Base-by-base conservation (phyloP, 2,329 filamentous ascomycete genomes). In the Aspergillus ochraceus region DNA sequence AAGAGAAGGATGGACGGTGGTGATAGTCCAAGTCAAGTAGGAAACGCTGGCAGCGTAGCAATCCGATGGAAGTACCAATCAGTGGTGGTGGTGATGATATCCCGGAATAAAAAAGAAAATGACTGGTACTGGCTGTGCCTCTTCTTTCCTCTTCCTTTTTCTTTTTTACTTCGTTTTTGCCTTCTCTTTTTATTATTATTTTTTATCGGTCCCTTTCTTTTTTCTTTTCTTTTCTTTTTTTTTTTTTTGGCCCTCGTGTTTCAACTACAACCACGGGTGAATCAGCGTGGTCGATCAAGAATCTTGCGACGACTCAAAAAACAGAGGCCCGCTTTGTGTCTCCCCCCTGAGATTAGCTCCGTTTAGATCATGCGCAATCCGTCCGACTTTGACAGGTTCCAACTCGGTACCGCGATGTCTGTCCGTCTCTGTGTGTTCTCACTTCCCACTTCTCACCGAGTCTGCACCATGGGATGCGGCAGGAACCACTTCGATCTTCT, bases 181-280 rank as follows among this genome's bases (percentile, higher is more conserved):
- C 22, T 46, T 49, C 32, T 55, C 29, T 36, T 11, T 49, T 11
- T 55, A 11, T 24, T 36, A 1, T 36, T 14, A 2, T 12, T 19
- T 30, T 36, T 36, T 14, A 12, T 36, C 14, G 6, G 17, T 22
- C 24, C 30, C 11, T 24, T n/a, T 36, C 6, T n/a, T 17, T 42
- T 42, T n/a, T 14, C 14, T 8, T n/a, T 4, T 8, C 4, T 42
- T 52, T 60, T 47, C 4, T n/a, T 2, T 42, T 36, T 10, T 9
- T 26, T 47, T 50, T 42, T 55, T 49, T 39, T 17, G 20, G 10
- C 36, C 36, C n/a, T 30, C 29, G 49, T 51, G 24, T 32, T 51
- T 51, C 49, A 29, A 29, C 29, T 52, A 60, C 60, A 59, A 64
- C 63, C 61, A 65, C 61, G 61, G 63, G 55, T 58, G 58, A 47